A percentile compares a stretch with the other conserved stretches of the same genome.
Evolutionary conservation across 2,329 filamentous ascomycete species (phyloP).

Genomic region (Ascochyta clinopodiicola): DNA sequence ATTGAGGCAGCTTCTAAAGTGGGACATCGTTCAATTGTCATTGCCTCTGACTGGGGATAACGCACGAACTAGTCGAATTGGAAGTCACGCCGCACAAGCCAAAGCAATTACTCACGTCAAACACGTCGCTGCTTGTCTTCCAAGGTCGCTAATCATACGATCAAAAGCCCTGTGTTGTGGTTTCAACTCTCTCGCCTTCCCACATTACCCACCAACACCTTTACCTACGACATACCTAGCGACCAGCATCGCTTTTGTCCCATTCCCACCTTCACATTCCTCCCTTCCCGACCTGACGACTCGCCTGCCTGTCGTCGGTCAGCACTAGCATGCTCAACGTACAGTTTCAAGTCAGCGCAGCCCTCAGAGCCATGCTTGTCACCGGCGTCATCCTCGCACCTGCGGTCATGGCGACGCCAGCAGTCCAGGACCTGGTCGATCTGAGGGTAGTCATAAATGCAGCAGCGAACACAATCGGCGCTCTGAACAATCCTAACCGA

Average conservation of each 20-base stretch:
- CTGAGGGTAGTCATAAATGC: slow-evolving; percentile 37
- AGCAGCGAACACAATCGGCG: slow-evolving; percentile 38
- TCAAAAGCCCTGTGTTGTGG: neutral
- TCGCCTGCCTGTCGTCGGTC: neutral
- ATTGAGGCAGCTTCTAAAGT: slow-evolving; percentile 11
- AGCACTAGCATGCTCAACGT: slow-evolving; percentile 5
- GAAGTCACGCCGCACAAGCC: neutral
- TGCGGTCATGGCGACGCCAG: slow-evolving; percentile 28
- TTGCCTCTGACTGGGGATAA: neutral
- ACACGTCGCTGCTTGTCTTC: neutral
- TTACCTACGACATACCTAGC: slow-evolving; percentile 26
- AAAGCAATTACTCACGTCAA: neutral
- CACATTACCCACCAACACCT: slow-evolving; percentile 5
- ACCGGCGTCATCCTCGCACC: slow-evolving; percentile 37
- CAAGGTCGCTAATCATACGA: neutral
- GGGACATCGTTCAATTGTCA: neutral
- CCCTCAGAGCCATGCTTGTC: slow-evolving; percentile 33
- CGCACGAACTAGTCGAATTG: neutral
- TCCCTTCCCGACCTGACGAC: slow-evolving; percentile 6
- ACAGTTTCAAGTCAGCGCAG: neutral
- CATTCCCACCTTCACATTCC: slow-evolving; percentile 8
- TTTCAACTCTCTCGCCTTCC: neutral
- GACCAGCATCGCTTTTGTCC: slow-evolving; percentile 19
- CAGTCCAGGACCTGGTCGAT: slow-evolving; percentile 39
- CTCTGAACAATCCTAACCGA: slow-evolving; percentile 34